These are phyloP conservation scores for Reutealis trisperma DNA, from an alignment of 345 rosid genomes.

Conservation along the genomic window DNA sequence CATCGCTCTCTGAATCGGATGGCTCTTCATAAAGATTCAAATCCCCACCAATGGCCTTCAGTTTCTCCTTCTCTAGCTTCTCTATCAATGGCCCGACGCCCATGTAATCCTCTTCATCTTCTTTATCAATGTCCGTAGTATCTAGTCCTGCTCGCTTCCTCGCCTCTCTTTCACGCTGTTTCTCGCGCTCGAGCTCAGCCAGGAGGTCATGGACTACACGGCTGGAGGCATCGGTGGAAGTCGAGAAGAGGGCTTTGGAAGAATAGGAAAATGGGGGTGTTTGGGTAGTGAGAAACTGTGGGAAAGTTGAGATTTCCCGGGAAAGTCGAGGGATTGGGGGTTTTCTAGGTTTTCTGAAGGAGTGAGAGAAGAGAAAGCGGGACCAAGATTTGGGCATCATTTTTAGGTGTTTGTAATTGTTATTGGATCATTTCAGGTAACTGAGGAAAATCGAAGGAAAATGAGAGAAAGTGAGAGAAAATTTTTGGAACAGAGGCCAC, in stretches of 20 bases:
- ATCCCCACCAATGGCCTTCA: constrained; percentile 40
- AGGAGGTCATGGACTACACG: constrained; percentile 48
- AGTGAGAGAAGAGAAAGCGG: constrained; percentile 20
- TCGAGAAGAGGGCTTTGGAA: constrained; percentile 44
- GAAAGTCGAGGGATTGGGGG: constrained; percentile 9
- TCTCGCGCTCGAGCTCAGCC: constrained; percentile 67
- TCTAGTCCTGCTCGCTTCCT: constrained; percentile 67
- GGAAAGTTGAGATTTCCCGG: constrained; percentile 18
- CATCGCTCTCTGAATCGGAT: constrained; percentile 73
- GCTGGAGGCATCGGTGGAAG: constrained; percentile 21
- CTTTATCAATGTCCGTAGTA: constrained; percentile 72
- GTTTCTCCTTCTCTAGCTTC: constrained; percentile 64
- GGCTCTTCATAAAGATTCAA: constrained; percentile 53
- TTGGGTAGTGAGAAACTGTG: constrained; percentile 22
- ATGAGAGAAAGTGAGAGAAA: not conserved
- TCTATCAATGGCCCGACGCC: constrained; percentile 75
- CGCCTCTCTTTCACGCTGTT: constrained; percentile 68
- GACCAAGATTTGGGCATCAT: constrained; percentile 20
- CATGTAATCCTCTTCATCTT: constrained; percentile 81
- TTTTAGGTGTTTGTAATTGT: not conserved
- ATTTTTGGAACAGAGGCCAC: not conserved
- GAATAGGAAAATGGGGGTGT: constrained; percentile 30
- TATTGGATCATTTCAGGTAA: constrained; percentile 12
- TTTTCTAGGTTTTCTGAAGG: constrained; percentile 15
- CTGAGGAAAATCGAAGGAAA: not conserved